Percentiles rank a stretch among this genome's conserved stretches.
These are phyloP conservation scores for Eucalyptus erythrocorys DNA, from an alignment of 345 rosid genomes.

Conservation along the genomic window DNA sequence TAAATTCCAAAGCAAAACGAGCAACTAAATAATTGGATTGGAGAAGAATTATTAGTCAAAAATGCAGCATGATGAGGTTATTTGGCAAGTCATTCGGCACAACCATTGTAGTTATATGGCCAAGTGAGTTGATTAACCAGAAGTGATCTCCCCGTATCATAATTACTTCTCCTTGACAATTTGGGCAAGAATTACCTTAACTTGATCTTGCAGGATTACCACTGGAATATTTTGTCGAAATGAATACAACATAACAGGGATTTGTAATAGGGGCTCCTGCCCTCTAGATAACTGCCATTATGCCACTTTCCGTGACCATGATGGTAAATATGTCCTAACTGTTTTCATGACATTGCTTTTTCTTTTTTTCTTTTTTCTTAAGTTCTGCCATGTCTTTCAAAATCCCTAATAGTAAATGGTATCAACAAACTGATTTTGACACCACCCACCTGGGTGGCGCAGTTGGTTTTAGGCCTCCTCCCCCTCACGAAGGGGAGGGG, in stretches of 20 bases:
- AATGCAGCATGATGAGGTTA: constrained; percentile 95
- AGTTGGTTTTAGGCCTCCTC: no score
- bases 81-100: constrained; percentile 95
- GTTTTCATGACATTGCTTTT: neutral
- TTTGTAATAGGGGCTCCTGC: constrained; percentile 89
- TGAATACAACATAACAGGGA: constrained; percentile 76
- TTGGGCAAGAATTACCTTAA: neutral
- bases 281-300: constrained; percentile 94
- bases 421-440: neutral
- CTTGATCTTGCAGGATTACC: constrained; percentile 39
- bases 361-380: neutral
- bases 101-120: constrained; percentile 96
- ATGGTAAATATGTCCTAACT: constrained; percentile 40
- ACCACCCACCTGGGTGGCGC: no score
- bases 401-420: neutral
- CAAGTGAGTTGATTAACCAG: constrained; percentile 29
- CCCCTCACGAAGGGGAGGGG: no score
- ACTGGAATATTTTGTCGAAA: constrained; percentile 89
- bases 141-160: neutral
- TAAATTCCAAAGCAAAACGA: neutral
- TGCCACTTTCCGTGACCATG: constrained; percentile 70
- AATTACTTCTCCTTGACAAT: neutral
- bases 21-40: neutral
- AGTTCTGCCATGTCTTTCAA: neutral
- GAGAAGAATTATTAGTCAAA: neutral